Percentiles rank a stretch among this genome's conserved stretches.
Conservation (phyloP, 495 filamentous ascomycete genomes). For the Staphylotrichum tortipilum region DNA sequence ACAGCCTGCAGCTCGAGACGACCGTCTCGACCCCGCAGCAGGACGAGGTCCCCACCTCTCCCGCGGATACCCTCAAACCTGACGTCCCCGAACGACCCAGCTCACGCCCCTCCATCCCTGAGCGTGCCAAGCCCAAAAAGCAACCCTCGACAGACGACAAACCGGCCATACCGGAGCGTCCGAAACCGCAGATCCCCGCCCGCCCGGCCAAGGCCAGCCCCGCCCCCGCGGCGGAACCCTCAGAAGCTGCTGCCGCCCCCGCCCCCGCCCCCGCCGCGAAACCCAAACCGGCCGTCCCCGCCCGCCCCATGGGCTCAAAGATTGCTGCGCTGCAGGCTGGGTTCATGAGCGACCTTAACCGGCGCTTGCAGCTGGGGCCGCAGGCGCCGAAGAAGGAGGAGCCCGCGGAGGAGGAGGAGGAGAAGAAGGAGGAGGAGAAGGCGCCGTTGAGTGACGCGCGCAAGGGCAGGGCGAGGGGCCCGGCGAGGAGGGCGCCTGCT, state of each 20-base stretch:
- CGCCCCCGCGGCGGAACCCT: conserved; percentile 21
- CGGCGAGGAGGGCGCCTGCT: conserved; percentile 59
- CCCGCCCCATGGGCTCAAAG: conserved; percentile 69
- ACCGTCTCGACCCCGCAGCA: conserved; percentile 61
- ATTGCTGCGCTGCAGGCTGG: conserved; percentile 84
- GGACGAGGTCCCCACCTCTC: conserved; percentile 25
- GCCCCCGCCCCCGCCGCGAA: conserved; percentile 45
- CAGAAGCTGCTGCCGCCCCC: conserved; percentile 34
- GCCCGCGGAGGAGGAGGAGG: conserved; percentile 44
- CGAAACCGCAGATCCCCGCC: conserved; percentile 72
- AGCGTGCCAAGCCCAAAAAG: conserved; percentile 34
- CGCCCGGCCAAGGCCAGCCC: conserved; percentile 54
- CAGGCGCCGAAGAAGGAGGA: conserved; percentile 61
- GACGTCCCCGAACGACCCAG: conserved; percentile 12
- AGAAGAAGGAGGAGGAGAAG: conserved; percentile 58
- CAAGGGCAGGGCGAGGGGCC: conserved; percentile 83
- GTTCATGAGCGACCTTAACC: conserved; percentile 85
- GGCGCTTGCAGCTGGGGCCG: conserved; percentile 72
- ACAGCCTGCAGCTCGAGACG: conserved; percentile 70
- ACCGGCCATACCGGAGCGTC: conserved; percentile 45
- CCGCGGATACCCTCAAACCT: conserved; percentile 6
- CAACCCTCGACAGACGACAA: conserved; percentile 40
- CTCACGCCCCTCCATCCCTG: conserved; percentile 37
- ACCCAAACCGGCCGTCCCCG: conserved; percentile 82
- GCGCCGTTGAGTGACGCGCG: conserved; percentile 73